A percentile compares a stretch with the other conserved stretches of the same genome.
phyloP scores from a whole-genome alignment of 495 filamentous ascomycete species.

The Aspergillus bertholletiae region DNA sequence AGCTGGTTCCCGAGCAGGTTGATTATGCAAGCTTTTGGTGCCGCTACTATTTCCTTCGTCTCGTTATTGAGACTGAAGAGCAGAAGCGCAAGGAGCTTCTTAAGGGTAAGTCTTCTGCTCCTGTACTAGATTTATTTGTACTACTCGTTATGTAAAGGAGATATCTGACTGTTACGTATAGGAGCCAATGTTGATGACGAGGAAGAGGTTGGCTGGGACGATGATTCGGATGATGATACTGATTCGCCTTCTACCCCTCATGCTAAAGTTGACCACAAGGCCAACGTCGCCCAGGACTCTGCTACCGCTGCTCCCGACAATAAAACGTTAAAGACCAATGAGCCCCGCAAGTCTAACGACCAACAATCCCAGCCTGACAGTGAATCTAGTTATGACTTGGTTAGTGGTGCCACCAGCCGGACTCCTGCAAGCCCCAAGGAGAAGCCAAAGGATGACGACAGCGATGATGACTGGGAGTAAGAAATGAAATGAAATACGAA shows the following conservation, averaged over 20 bases:
- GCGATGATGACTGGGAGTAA: constrained; percentile 84
- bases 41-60: constrained; percentile 91
- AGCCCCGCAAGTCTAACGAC: constrained; percentile 79
- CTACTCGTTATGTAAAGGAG: background rate
- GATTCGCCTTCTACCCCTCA: constrained; percentile 51
- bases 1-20: constrained; percentile 84
- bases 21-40: constrained; percentile 90
- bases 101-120: constrained; percentile 61
- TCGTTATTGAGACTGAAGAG: constrained; percentile 95
- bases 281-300: constrained; percentile 10
- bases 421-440: constrained; percentile 75
- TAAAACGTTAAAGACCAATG: constrained; percentile 51
- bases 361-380: constrained; percentile 81
- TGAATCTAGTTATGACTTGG: constrained; percentile 90
- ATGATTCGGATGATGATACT: constrained; percentile 66
- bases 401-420: constrained; percentile 79
- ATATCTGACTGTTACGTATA: constrained; percentile 14
- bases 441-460: constrained; percentile 53
- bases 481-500: background rate
- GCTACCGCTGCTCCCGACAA: constrained; percentile 30
- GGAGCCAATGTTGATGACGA: constrained; percentile 60
- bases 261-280: constrained; percentile 25
- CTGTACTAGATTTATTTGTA: constrained; percentile 16
- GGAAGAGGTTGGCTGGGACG: constrained; percentile 84
- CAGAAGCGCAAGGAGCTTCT: constrained; percentile 83